phyloP scores from a whole-genome alignment of 1,139 yeast species.

The Pneumocystis murina region DNA sequence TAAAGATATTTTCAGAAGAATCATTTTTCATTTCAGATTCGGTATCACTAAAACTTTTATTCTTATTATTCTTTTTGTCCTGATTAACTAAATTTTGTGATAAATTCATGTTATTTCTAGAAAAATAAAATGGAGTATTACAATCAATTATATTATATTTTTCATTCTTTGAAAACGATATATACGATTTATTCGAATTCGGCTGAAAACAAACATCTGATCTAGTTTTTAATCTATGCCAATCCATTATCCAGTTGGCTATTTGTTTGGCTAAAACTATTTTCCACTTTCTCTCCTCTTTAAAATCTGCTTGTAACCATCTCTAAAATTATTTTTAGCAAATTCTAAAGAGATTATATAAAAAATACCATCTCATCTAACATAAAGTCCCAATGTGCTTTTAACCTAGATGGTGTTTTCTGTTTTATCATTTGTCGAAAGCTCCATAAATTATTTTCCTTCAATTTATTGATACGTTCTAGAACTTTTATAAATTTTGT shows the following conservation, averaged over 20 bases:
- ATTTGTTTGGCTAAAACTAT: slow-evolving; percentile 9
- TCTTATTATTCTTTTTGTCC: slow-evolving; percentile 3
- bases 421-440: slow-evolving; percentile 66
- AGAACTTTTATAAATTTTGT: slow-evolving; percentile 87
- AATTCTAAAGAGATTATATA: neutral
- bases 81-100: neutral
- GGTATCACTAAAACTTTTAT: neutral
- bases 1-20: neutral
- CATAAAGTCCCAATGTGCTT: slow-evolving; percentile 56
- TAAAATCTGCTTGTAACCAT: slow-evolving; percentile 74
- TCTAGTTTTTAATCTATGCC: slow-evolving; percentile 10
- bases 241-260: slow-evolving; percentile 8
- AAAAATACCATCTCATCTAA: slow-evolving; percentile 43
- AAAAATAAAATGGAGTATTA: neutral
- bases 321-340: slow-evolving; percentile 20
- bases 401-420: slow-evolving; percentile 48
- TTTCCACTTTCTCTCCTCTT: slow-evolving; percentile 36
- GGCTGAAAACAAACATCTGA: neutral
- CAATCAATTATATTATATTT: neutral
- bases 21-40: neutral
- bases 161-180: neutral
- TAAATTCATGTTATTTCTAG: neutral
- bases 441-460: slow-evolving; percentile 81
- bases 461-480: slow-evolving; percentile 81
- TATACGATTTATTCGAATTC: neutral